Evolutionary conservation across 768 basidiomycete genomes (phyloP), one percentile per base, ranked within the genome.

Genomic region (Kwoniella sp.): DNA sequence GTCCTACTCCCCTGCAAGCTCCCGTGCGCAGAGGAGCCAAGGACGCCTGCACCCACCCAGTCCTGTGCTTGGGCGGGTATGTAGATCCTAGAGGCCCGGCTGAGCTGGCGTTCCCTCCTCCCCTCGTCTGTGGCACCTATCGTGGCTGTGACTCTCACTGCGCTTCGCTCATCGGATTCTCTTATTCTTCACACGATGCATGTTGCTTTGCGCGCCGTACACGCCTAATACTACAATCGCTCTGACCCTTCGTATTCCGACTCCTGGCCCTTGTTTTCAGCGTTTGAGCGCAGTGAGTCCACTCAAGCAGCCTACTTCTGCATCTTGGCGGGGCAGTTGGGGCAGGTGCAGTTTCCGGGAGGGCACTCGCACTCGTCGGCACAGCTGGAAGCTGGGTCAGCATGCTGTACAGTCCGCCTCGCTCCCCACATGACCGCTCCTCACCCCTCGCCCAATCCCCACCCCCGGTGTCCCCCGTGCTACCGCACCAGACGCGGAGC

Each of bases 51-150:
- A 53, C 51, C 53, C 47, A 47, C 63, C 56, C 55, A 41, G 26
- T 32, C 9, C 31, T 29, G 29, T 29, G 23, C 34, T 46, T 32
- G 59, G 67, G 63, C 57, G 58, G 48, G 57, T n/a, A 46, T 53
- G 67, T 47, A 43, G 67, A 59, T 55, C 37, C 32, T n/a, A 56
- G 67, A 69, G 67, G 67, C 67, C 67, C 67, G 67, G 58, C 67
- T 69, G 67, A 69, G 64, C 58, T 66, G 53, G 40, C 27, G 7
- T 27, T 3, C 17, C 8, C 17, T 25, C 32, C 5, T 19, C 12
- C 40, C 14, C 29, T 26, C 28, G 33, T 48, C 36, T 3, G n/a
- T n/a, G n/a, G n/a, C n/a, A n/a, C n/a, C n/a, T n/a, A n/a, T n/a
- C n/a, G n/a, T n/a, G n/a, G n/a, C n/a, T n/a, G n/a, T n/a, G n/a